Base-by-base conservation (phyloP, 306 rosid genomes). In the Abrus precatorius region DNA sequence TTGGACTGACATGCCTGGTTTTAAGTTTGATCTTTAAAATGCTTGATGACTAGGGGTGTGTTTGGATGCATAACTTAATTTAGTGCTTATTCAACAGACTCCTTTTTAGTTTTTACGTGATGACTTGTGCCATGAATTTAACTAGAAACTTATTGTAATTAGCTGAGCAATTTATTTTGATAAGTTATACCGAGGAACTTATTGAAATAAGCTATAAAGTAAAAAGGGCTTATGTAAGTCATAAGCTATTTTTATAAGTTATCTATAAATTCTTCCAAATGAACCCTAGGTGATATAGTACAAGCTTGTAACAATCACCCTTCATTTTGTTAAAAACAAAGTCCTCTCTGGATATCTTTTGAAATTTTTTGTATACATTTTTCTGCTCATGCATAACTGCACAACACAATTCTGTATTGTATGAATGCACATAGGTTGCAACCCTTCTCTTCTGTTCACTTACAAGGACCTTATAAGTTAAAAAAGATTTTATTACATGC, bases 301-400 rank as follows among this genome's bases (percentile, higher is more conserved):
- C 40, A 36, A 30, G 20, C 44, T 44, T 55, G 20, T 55, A 65
- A 65, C 68, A 47, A 44, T 61, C 9, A n/a, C n/a, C 9, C n/a
- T 74, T 7, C 33, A 52, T 76, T 64, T 50, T 55, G 20, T 73
- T 4, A 41, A 9, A 38, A 73, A 6, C 27, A 45, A 36, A 64
- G 54, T 33, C 14, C 6, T 27, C 28, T 7, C 1, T 56, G 13
- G 29, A 63, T 74, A 10, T 70, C 55, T 71, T 32, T 48, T 20
- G 5, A 50, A 7, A 2, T 33, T 48, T 3, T 47, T 30, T 59
- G 5, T 69, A 4, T 36, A 41, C 14, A 11, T 9, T 47, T 28
- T 13, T 72, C n/a, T 43, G 32, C 47, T 63, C 78, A 40, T 29
- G 7, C 10, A n/a, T 30, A 9, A 30, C 38, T 5, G 14, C 5